Percentiles rank a stretch among this genome's conserved stretches.
Evolutionary conservation across 1,284 basidiomycete species (phyloP).

Genomic region (Papiliotrema fonsecae): DNA sequence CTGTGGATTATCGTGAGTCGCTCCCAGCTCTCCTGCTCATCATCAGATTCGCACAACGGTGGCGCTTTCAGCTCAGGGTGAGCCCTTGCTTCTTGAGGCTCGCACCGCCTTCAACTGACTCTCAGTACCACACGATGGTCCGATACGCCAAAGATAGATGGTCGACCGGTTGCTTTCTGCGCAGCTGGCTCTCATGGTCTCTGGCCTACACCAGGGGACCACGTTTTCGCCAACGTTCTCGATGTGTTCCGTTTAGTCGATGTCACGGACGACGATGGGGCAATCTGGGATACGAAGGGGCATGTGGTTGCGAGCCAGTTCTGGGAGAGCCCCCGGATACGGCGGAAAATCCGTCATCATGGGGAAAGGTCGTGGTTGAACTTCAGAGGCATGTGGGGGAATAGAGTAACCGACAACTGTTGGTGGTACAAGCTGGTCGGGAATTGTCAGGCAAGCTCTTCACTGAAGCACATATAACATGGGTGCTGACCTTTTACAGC

Average conservation of each 20-base stretch:
- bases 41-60: constrained; percentile 31
- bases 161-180: constrained; percentile 38
- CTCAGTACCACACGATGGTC: constrained; percentile 38
- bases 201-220: constrained; percentile 40
- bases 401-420: constrained; percentile 35
- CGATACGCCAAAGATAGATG: constrained; percentile 32
- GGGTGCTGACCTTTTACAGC: constrained; percentile 6
- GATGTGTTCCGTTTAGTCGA: constrained; percentile 39
- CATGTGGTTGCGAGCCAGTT: constrained; percentile 35
- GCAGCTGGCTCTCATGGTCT: constrained; percentile 43
- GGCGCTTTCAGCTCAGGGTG: constrained; percentile 30
- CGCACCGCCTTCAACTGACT: neutral
- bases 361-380: constrained; percentile 37
- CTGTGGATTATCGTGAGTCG: constrained; percentile 40
- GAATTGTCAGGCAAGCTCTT: constrained; percentile 34
- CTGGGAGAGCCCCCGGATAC: constrained; percentile 25
- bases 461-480: neutral
- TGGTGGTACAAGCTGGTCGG: constrained; percentile 37
- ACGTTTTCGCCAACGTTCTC: constrained; percentile 38
- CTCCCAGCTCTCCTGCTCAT: neutral
- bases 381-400: constrained; percentile 38
- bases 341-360: constrained; percentile 19
- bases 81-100: neutral
- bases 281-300: constrained; percentile 42
- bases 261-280: constrained; percentile 36